Evolutionary conservation across 768 basidiomycete species (phyloP).

Genomic region (Phlegmacium glaucopus): DNA sequence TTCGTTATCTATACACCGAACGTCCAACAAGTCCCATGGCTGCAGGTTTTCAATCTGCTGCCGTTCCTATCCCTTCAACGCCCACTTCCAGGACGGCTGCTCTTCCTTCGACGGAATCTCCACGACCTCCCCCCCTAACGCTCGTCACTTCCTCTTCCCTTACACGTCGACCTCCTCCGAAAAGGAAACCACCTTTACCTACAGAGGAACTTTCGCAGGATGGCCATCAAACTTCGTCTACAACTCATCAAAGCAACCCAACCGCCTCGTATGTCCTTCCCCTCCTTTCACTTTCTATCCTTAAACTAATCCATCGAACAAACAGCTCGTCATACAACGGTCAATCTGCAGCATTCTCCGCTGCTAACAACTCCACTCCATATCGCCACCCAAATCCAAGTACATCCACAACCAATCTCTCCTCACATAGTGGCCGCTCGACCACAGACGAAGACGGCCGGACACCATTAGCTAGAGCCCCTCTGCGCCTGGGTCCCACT

Average conservation of each 20-base stretch:
- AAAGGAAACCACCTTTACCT: slow-evolving; percentile 16
- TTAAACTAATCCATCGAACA: no score
- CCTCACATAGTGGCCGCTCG: no score
- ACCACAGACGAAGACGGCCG: no score
- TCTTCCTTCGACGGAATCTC: not conserved
- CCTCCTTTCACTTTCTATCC: no score
- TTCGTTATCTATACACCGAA: slow-evolving; percentile 31
- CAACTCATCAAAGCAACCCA: not conserved
- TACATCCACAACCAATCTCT: no score
- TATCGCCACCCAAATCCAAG: no score
- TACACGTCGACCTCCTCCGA: slow-evolving; percentile 16
- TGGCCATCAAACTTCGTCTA: not conserved
- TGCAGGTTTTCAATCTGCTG: slow-evolving; percentile 1
- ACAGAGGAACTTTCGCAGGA: slow-evolving; percentile 2
- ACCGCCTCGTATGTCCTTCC: no score
- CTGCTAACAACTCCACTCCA: no score
- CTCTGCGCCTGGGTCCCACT: no score
- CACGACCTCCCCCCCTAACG: slow-evolving; percentile 7
- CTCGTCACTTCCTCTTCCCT: slow-evolving; percentile 1
- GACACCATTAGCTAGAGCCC: no score
- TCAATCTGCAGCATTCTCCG: no score
- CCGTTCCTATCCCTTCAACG: not conserved
- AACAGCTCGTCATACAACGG: no score
- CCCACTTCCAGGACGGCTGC: not conserved
- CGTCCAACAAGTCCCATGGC: slow-evolving; percentile 32